Evolutionary conservation across 2,329 filamentous ascomycete genomes (phyloP), one percentile per base, ranked within the genome.

Genomic region (Ophiostoma australiae): DNA sequence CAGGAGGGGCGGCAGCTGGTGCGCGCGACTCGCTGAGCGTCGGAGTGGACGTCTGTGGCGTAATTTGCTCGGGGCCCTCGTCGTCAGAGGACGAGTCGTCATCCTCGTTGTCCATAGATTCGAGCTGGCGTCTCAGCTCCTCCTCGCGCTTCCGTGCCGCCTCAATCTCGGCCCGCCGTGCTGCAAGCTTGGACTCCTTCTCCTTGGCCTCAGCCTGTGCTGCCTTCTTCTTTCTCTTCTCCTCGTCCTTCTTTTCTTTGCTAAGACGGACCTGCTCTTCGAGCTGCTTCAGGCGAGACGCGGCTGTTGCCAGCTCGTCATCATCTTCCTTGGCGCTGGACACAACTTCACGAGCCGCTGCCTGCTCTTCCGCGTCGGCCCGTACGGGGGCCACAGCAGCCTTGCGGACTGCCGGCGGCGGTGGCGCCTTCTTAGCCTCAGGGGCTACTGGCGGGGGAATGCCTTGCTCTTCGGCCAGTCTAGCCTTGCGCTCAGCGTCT

Each of bases 171-270:
- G 92, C 94, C 75, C 92, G 89, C 76, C 95, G 92, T 48, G 91
- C 90, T 33, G 92, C 92, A 74, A 97, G 84, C 78, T 91, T 90
- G 70, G 89, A 84, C 79, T 98, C 94, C 78, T 96, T 94, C 76
- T 97, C 92, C 80, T 93, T 94, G 8, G 93, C 88, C 75, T 95
- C 92, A 68, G 91, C 91, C 77, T 91, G 85, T 11, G 93, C 93
- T 31, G 93, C 94, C 82, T 97, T 94, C 83, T 93, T 95, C 76
- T 87, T 90, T 74, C 90, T 92, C 84, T 97, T 97, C 82, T 97
- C 95, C 79, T 99, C 95, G 75, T 96, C 91, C 81, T 97, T 98
- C 84, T 93, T 94, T 69, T 98, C 82, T 82, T 98, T 99, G 76
- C 94, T 93, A 78, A 94, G 92, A 74, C 90, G 90, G 69, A 98